Base-by-base conservation (phyloP, 2,329 filamentous ascomycete genomes). In the Colletotrichum liaoningense region DNA sequence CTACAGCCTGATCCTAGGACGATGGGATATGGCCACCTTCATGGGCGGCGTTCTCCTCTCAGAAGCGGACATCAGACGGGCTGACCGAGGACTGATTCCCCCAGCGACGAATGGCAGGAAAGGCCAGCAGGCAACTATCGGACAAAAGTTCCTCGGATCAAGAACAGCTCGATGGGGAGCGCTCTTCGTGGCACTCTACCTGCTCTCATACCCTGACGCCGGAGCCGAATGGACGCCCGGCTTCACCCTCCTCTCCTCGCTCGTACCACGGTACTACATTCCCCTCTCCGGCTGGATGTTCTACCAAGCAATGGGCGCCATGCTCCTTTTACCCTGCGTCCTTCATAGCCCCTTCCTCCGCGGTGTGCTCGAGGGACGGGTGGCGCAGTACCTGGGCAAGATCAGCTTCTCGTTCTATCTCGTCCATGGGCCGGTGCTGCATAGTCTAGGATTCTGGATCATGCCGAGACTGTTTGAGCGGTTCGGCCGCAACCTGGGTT, bases 371-470 rank as follows among this genome's bases (percentile, higher is more conserved):
- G 83, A 84, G 63, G 76, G 77, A 5, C 75, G 70, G 0, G 38
- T 79, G 6, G 77, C 82, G 12, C 83, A 84, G 70, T 84, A 85
- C 59, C 78, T 85, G 0, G 83, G 83, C 14, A 79, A 77, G 59
- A 77, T 85, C 70, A 84, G 82, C 72, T 85, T 84, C 77, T 83
- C 82, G 1, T 76, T 85, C n/a, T 85, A 85, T 70, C 81, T 85
- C 5, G 77, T 85, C 5, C 83, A 85, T 56, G 78, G 78, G 2
- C 78, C 78, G 3, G 78, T 79, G 7, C 71, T 79, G 22, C 77
- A 79, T 64, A 76, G 77, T 11, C 72, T 79, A 11, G 78, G 78
- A 12, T 79, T 79, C 75, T 79, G 77, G 77, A 74, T 79, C 67
- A 84, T 85, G 83, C 83, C 83, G 5, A 75, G 82, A 9, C 75